Conservation (phyloP, 441 rosid genomes). For the California macrophylla region DNA sequence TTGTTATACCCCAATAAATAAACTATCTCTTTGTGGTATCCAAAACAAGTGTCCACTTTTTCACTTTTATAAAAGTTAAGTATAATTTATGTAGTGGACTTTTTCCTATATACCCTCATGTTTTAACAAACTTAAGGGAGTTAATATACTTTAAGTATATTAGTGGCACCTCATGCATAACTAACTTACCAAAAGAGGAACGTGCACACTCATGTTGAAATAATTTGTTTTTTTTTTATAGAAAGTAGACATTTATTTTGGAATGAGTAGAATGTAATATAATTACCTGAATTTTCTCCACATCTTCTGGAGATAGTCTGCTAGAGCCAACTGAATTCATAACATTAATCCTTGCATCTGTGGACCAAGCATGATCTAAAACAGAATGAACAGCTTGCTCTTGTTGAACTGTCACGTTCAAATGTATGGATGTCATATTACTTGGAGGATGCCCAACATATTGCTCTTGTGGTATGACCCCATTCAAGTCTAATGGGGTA, state of each 20-base stretch:
- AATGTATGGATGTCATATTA: conserved; percentile 40
- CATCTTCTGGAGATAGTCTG: conserved; percentile 52
- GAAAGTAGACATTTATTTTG: too few species aligned
- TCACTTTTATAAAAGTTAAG: too few species aligned
- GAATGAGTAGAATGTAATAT: not conserved
- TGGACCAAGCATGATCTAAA: conserved; percentile 22
- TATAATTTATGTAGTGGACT: too few species aligned
- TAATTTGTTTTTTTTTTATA: too few species aligned
- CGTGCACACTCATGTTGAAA: too few species aligned
- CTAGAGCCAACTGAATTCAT: conserved; percentile 27
- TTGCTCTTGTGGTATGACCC: conserved; percentile 36
- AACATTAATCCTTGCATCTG: conserved; percentile 32
- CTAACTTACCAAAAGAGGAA: too few species aligned
- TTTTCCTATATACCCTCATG: too few species aligned
- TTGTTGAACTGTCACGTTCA: conserved; percentile 54
- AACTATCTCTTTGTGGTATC: too few species aligned
- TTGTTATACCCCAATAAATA: too few species aligned
- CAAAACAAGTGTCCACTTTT: too few species aligned
- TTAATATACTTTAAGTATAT: too few species aligned
- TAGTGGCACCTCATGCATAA: too few species aligned
- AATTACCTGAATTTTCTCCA: conserved; percentile 68
- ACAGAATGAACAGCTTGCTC: conserved; percentile 34
- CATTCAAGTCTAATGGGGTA: conserved; percentile 49
- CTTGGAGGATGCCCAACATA: conserved; percentile 26
- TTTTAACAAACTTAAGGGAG: not conserved